Percentiles rank a stretch among this genome's conserved stretches.
phyloP scores from a whole-genome alignment of 495 filamentous ascomycete species.

The Hypoxylon cercidicola region DNA sequence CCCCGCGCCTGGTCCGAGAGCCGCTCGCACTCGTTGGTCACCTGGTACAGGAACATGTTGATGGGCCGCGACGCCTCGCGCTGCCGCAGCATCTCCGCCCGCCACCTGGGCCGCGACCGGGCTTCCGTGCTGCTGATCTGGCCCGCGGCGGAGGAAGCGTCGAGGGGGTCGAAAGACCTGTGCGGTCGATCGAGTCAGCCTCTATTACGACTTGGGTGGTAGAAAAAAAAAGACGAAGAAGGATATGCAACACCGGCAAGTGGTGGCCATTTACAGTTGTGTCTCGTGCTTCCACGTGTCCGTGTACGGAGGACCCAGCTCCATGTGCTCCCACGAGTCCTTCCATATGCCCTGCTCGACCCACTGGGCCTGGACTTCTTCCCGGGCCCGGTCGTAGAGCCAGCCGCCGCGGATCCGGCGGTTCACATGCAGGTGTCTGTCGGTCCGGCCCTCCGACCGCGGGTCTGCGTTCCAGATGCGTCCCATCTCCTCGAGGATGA shows the following conservation, averaged over 20 bases:
- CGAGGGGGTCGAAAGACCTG: too few species aligned
- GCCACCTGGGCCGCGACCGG: conserved; percentile 12
- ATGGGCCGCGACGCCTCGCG: conserved; percentile 44
- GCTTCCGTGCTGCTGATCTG: conserved; percentile 1
- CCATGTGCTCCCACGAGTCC: conserved; percentile 22
- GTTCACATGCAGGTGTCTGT: conserved; percentile 3
- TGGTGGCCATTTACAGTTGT: neutral
- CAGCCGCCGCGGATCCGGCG: neutral
- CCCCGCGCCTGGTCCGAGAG: conserved; percentile 23
- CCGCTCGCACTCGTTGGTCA: conserved; percentile 40
- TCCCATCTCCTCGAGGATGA: conserved; percentile 14
- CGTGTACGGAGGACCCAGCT: neutral
- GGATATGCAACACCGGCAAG: too few species aligned
- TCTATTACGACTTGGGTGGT: too few species aligned
- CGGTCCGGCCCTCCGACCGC: neutral
- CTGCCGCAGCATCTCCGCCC: conserved; percentile 15
- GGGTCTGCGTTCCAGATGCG: conserved; percentile 14
- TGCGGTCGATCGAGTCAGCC: too few species aligned
- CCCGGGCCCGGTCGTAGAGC: conserved; percentile 5
- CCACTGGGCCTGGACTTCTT: conserved; percentile 38
- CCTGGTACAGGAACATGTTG: conserved; percentile 46
- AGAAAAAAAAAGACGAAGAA: too few species aligned
- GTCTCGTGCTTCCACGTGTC: conserved; percentile 29
- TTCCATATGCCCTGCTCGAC: conserved; percentile 47
- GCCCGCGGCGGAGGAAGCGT: neutral